Base-by-base conservation (phyloP, 2,329 filamentous ascomycete species). In the Alternaria hordeiaustralica region DNA sequence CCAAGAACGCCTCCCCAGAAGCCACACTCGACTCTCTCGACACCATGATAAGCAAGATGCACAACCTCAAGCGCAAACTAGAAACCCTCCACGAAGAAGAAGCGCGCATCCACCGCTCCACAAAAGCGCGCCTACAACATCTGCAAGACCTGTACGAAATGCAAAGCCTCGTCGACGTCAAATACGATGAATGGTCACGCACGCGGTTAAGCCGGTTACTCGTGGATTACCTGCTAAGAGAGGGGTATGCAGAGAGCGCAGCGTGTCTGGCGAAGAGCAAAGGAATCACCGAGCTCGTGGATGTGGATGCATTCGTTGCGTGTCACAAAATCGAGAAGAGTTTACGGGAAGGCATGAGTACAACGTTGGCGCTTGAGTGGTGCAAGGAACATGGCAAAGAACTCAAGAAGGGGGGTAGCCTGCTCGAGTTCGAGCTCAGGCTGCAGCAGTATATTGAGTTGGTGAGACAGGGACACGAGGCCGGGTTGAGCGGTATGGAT, bases 391-490 rank as follows among this genome's bases (percentile, higher is more conserved):
- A 97, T 80, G 96, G 96, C 80, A 94, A 95, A 74, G 92, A 94
- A 66, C 82, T 99, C 63, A 92, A 94, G 76, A 97, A 96, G 84
- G 91, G 92, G 81, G 90, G 92, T 86, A 93, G 90, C 74, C 92
- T 91, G 69, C 87, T 99, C 15, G 96, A 99, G 80, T 97, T 97
- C 75, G 93, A 97, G 85, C 87, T 99, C 46, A 90, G 96, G 12
- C 86, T 96, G 73, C 96, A 99, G 79, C 94, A 98, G 78, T 98
- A 94, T 78, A 94, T 98, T 72, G 96, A 98, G 80, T 86, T 98
- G 64, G 89, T 97, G 63, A 87, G 95, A 63, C 88, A 86, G 43
- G 87, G 79, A 9, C 76, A 79, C 57, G 74, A 75, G 61, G 72
- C 67, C 25, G 74, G 74, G 5, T 46, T 71, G 51, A 64, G 66